Percentiles rank a stretch among this genome's conserved stretches.
Conservation (phyloP, 176 grass and related monocot species). For the Avena sativa region DNA sequence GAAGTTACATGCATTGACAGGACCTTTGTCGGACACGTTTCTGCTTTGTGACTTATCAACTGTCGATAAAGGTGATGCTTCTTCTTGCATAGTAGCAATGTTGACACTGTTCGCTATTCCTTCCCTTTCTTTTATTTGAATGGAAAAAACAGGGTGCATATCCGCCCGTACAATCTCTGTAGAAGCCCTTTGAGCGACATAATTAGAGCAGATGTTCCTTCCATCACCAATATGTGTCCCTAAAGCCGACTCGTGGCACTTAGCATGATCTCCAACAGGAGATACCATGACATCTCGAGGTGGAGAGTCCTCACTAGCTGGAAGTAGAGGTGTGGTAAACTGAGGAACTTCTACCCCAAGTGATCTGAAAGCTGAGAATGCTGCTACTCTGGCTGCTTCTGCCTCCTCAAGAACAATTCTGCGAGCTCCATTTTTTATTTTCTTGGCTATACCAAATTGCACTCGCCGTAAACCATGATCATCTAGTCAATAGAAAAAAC, state of each 20-base stretch:
- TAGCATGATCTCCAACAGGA: conserved; percentile 47
- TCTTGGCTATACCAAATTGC: conserved; percentile 91
- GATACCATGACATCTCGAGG: conserved; percentile 35
- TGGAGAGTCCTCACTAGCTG: conserved; percentile 51
- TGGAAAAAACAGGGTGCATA: conserved; percentile 23
- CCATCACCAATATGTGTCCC: conserved; percentile 30
- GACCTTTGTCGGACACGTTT: conserved; percentile 63
- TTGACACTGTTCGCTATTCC: conserved; percentile 30
- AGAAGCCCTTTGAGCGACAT: conserved; percentile 45
- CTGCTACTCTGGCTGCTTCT: conserved; percentile 86
- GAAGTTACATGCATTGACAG: conserved; percentile 67
- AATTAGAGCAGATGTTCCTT: conserved; percentile 36
- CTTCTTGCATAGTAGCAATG: conserved; percentile 27
- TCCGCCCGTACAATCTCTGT: conserved; percentile 41
- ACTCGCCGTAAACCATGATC: conserved; percentile 58
- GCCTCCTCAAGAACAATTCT: conserved; percentile 97
- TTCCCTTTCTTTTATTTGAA: conserved; percentile 36
- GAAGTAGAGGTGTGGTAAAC: conserved; percentile 66
- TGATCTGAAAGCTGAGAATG: conserved; percentile 92
- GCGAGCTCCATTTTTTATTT: conserved; percentile 94
- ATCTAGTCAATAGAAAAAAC: conserved; percentile 50
- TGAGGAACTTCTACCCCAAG: conserved; percentile 90
- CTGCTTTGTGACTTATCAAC: conserved; percentile 28
- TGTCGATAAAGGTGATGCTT: conserved; percentile 46
- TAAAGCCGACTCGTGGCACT: conserved; percentile 46